Conservation (phyloP, 257 asterid species). For the Cynanchum wilfordii region DNA sequence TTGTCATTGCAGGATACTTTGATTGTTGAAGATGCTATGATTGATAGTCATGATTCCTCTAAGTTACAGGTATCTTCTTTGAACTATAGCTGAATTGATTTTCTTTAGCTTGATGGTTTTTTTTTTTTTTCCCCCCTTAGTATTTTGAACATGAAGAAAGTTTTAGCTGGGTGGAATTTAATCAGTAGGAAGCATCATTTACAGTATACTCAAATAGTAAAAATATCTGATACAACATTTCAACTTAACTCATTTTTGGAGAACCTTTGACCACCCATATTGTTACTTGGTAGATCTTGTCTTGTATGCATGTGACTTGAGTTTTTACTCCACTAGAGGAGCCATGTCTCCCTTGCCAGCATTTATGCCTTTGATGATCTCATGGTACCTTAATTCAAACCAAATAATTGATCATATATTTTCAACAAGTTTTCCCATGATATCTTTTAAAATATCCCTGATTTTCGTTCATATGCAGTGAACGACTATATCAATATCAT, state of each 20-base stretch:
- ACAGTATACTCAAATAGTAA: background rate
- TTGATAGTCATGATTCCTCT: slow-evolving; percentile 33
- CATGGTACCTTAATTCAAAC: background rate
- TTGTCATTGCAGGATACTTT: slow-evolving; percentile 54
- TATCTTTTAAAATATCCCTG: background rate
- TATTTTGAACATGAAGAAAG: background rate
- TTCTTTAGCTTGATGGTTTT: background rate
- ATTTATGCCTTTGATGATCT: background rate
- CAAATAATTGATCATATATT: background rate
- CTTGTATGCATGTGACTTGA: background rate
- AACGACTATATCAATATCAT: background rate
- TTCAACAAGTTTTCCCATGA: background rate
- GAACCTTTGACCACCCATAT: background rate
- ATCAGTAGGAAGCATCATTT: background rate
- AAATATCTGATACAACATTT: background rate
- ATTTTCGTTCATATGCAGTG: background rate
- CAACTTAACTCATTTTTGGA: background rate
- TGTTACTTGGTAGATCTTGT: background rate
- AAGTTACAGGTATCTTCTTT: slow-evolving; percentile 47
- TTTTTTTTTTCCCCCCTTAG: background rate
- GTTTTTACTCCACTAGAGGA: background rate
- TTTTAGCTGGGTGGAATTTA: background rate
- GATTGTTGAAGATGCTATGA: slow-evolving; percentile 43
- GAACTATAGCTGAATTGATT: background rate
- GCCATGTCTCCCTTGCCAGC: background rate